A percentile compares a stretch with the other conserved stretches of the same genome.
These are phyloP conservation scores for Beta macrorhiza DNA, from an alignment of 179 eudicot genomes.

Conservation along the genomic window DNA sequence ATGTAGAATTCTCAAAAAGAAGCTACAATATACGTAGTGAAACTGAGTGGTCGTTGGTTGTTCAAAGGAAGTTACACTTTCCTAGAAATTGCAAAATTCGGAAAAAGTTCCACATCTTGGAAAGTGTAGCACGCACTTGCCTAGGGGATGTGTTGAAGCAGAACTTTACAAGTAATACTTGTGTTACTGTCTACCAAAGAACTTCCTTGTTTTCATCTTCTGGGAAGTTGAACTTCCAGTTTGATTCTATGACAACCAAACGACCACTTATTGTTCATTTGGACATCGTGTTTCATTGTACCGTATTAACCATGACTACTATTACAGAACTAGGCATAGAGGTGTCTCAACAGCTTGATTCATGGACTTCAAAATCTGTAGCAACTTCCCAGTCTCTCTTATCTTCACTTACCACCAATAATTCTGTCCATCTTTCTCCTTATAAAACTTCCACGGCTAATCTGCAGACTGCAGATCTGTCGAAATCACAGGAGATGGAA, in stretches of 20 bases:
- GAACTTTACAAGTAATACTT: too few species aligned
- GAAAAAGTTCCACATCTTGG: too few species aligned
- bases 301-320: background rate
- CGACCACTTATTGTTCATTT: background rate
- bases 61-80: too few species aligned
- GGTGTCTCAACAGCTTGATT: background rate
- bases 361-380: conserved; percentile 7
- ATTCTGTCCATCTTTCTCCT: conserved; percentile 20
- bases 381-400: conserved; percentile 21
- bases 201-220: too few species aligned
- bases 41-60: background rate
- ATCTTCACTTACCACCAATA: conserved; percentile 13
- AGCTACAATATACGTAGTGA: conserved; percentile 10
- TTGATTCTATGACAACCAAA: too few species aligned
- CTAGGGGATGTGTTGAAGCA: too few species aligned
- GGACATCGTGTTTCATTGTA: background rate
- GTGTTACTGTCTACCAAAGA: too few species aligned
- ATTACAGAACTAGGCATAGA: conserved; percentile 16
- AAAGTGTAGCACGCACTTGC: too few species aligned
- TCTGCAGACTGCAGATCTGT: background rate
- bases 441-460: conserved; percentile 1
- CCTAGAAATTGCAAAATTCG: too few species aligned
- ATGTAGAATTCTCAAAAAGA: too few species aligned
- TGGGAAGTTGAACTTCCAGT: too few species aligned
- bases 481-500: conserved; percentile 16